These are phyloP conservation scores for Ramularia endophylla DNA, from an alignment of 2,329 filamentous ascomycete species.

Conservation along the genomic window DNA sequence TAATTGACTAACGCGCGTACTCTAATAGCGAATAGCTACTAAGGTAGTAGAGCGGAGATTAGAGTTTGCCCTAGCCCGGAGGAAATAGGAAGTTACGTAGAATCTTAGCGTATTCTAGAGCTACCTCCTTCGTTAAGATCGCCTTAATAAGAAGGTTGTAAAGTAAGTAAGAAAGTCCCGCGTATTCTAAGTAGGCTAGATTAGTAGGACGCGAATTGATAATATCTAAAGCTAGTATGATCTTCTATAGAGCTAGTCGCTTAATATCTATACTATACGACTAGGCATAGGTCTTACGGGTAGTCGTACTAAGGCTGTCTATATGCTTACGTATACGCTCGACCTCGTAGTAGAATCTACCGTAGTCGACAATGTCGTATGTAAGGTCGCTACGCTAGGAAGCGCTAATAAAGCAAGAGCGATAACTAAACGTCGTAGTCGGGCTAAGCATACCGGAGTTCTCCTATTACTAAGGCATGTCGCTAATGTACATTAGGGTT, in stretches of 20 bases:
- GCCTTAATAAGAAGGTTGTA: background rate
- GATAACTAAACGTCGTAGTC: background rate
- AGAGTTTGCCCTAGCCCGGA: background rate
- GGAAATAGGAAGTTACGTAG: background rate
- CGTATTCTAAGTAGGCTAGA: background rate
- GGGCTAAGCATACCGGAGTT: slow-evolving; percentile 1
- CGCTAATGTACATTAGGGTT: background rate
- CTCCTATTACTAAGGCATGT: too few relatives aligned
- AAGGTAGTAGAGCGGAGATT: background rate
- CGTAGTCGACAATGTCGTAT: background rate
- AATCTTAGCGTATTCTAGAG: background rate
- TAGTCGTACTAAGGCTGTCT: too few relatives aligned
- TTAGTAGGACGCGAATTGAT: background rate
- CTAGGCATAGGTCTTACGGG: background rate
- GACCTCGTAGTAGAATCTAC: slow-evolving; percentile 1
- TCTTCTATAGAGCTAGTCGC: background rate
- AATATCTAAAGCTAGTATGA: background rate
- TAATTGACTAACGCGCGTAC: slow-evolving; percentile 1
- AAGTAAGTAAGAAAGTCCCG: background rate
- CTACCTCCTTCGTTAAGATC: background rate
- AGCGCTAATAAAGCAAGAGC: background rate
- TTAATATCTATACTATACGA: background rate
- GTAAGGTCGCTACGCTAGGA: background rate
- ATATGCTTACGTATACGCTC: background rate
- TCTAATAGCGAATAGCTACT: background rate